Base-by-base conservation (phyloP, 139 green algal species). In the Tetradesmus obliquus region DNA sequence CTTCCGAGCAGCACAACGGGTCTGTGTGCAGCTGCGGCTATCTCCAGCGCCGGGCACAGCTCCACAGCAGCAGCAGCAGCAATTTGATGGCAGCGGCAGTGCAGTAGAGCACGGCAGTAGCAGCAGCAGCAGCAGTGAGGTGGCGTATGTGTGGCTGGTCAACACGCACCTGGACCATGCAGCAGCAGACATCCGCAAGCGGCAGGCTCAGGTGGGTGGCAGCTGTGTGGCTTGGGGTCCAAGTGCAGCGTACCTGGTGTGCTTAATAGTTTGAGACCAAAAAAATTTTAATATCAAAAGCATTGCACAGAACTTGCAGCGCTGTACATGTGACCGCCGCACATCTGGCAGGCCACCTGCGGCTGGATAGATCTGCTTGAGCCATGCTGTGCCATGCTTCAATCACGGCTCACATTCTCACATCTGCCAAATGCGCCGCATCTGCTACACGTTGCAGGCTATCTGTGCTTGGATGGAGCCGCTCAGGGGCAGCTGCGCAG, bases 81-180 rank as follows among this genome's bases (percentile, higher is more conserved):
- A 72, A 71, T 3, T 17, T 51, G 54, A 62, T 9, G 53, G 51
- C 7, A 8, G 87, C 45, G 17, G 86, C 22, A 6, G 86, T 15
- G 12, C 12, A 45, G 86, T 57, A 19, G 19, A 55, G 19, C 8
- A 71, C 53, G 9, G 8, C 7, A 85, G 17, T 82, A 71, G 45
- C 83, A 66, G 74, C 83, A 79, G 82, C 79, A 87, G 85, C 20
- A 19, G 15, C 19, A 57, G 24, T 60, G 89, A 79, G 51, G 57
- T 69, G 12, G 53, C 72, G n/a, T 58, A 81, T 79, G 66, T 96
- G 45, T 96, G 92, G 90, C 82, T 96, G 32, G 93, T 95, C 4
- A 96, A 96, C 82, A 94, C 93, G 1, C 94, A 96, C 84, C 83
- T 96, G 53, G 93, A 96, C 87, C 94, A 96, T 82, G 92, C 88